Evolutionary conservation across 345 rosid genomes (phyloP), one percentile per base, ranked within the genome.

Genomic region (Lepidium sativum): DNA sequence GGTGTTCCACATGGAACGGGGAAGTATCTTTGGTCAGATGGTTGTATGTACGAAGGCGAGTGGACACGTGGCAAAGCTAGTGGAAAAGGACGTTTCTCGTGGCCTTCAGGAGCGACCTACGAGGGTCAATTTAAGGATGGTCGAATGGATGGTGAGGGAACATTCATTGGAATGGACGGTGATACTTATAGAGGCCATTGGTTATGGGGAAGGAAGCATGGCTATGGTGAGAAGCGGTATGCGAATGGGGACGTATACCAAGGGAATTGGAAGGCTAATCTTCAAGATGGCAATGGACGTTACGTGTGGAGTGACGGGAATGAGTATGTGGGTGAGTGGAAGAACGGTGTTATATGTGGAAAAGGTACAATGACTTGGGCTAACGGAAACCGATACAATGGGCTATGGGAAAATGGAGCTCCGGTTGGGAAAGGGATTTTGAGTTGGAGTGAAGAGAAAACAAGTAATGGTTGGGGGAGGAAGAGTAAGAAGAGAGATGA

Each of bases 91-190:
- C 77, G 80, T 60, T 87, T 85, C 68, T 80, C 89, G 2, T 85
- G 95, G 95, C 89, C 95, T 0, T 82, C 91, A 0, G 91, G 91
- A 3, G 91, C 95, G 0, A 80, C 83, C 4, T 87, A 82, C 49
- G 87, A 87, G 69, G 95, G 95, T 6, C 79, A 80, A 13, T 87
- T 85, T 76, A 79, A 65, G 65, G 77, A 73, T 14, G 95, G 95
- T 14, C 70, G 76, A 13, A 85, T 85, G 91, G 83, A 82, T 17
- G 91, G 95, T 0, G 58, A 48, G 6, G 95, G 89, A 18, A 82
- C 84, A 0, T 87, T 83, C 57, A 79, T 82, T 1, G 89, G 91
- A 13, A 77, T 81, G 9, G 78, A 80, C 3, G 87, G 91, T 0
- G 95, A 87, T 25, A 76, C 83, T 2, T 87, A 85, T 38, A 62